phyloP scores from a whole-genome alignment of 2,329 filamentous ascomycete species.

The Xylariaceae sp. region DNA sequence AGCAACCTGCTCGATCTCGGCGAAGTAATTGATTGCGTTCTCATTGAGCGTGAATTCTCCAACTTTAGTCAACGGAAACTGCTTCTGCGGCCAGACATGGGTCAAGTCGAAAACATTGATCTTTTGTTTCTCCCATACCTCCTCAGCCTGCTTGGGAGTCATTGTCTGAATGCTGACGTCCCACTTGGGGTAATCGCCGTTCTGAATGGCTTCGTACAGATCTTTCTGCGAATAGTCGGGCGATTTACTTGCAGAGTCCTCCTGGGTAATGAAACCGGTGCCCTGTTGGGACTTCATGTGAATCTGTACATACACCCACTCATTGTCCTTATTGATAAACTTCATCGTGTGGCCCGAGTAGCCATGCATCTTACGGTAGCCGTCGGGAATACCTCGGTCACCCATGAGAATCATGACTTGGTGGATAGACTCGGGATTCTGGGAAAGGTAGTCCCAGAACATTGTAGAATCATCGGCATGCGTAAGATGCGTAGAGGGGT shows the following conservation, averaged over 20 bases:
- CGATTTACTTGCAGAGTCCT: slow-evolving; percentile 56
- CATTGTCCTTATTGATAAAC: slow-evolving; percentile 62
- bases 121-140: slow-evolving; percentile 58
- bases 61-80: slow-evolving; percentile 60
- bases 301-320: slow-evolving; percentile 64
- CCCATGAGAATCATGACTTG: slow-evolving; percentile 65
- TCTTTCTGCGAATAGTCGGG: slow-evolving; percentile 64
- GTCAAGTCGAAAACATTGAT: slow-evolving; percentile 69
- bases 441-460: slow-evolving; percentile 64
- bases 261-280: slow-evolving; percentile 56
- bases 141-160: slow-evolving; percentile 42
- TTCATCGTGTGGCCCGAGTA: slow-evolving; percentile 68
- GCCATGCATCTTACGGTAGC: slow-evolving; percentile 65
- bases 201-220: slow-evolving; percentile 61
- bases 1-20: slow-evolving; percentile 67
- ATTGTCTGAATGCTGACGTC: slow-evolving; percentile 63
- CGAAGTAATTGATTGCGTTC: slow-evolving; percentile 66
- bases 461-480: slow-evolving; percentile 49
- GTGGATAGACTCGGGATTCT: slow-evolving; percentile 64
- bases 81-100: slow-evolving; percentile 64
- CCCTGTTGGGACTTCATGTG: slow-evolving; percentile 64
- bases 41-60: slow-evolving; percentile 63
- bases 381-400: slow-evolving; percentile 64
- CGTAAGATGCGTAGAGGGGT: slow-evolving; percentile 66
- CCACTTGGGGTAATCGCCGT: slow-evolving; percentile 62